Percentiles rank a stretch among this genome's conserved stretches.
Conservation (phyloP, 1,284 basidiomycete genomes). For the Xerocomus nothofagi region DNA sequence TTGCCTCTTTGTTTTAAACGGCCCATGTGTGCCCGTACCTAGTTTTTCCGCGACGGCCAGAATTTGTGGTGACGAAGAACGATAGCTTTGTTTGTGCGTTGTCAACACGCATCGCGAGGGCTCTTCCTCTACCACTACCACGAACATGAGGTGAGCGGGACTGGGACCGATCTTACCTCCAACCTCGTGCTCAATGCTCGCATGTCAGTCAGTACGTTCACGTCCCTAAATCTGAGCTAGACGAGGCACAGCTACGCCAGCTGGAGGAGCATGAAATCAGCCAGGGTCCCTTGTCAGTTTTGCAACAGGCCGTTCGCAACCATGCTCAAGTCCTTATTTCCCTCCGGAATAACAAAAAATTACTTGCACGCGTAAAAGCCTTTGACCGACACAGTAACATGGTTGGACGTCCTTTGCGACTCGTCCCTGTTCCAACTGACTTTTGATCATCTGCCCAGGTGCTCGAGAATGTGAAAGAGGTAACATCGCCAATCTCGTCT, state of each 20-base stretch:
- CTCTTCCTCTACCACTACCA: conserved; percentile 9
- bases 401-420: conserved; percentile 50
- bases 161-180: not conserved
- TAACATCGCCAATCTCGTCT: conserved; percentile 31
- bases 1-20: conserved; percentile 89
- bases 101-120: conserved; percentile 32
- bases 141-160: conserved; percentile 32
- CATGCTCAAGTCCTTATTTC: conserved; percentile 98
- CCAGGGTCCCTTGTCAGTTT: conserved; percentile 94
- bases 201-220: conserved; percentile 88
- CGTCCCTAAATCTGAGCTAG: conserved; percentile 95
- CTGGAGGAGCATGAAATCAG: conserved; percentile 97
- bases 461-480: conserved; percentile 97
- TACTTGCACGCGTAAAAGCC: conserved; percentile 96
- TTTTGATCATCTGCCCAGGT: conserved; percentile 51
- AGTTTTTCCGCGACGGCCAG: not conserved
- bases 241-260: conserved; percentile 93
- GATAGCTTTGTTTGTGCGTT: conserved; percentile 28
- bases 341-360: conserved; percentile 97
- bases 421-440: conserved; percentile 13
- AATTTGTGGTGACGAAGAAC: conserved; percentile 3
- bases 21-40: conserved; percentile 59
- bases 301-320: conserved; percentile 97
- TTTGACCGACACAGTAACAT: conserved; percentile 99
- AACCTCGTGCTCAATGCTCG: conserved; percentile 6